Conservation (phyloP, 352 stramenopile genomes). For the Phytophthora brassicae region DNA sequence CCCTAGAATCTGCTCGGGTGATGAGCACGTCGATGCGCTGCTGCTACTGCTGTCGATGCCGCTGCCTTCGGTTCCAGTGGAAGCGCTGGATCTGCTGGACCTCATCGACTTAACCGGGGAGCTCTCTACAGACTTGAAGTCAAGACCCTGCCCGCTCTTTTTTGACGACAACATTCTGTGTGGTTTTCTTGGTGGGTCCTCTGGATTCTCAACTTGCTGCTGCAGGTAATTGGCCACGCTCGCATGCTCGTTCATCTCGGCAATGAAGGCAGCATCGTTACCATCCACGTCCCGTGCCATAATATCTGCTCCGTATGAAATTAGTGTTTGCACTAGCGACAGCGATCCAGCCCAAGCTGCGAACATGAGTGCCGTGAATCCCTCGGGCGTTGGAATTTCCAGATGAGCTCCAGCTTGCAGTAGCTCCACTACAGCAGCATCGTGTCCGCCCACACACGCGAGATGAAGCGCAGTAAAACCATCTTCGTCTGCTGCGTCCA, state of each 20-base stretch:
- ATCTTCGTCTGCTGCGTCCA: conserved; percentile 48
- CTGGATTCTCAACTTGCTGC: conserved; percentile 23
- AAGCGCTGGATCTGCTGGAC: conserved; percentile 30
- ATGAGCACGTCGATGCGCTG: conserved; percentile 34
- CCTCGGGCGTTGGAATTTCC: conserved; percentile 48
- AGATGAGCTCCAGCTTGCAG: conserved; percentile 43
- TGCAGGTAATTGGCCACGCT: conserved; percentile 47
- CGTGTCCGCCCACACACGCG: conserved; percentile 52
- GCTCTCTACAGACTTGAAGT: conserved; percentile 22
- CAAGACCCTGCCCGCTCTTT: conserved; percentile 22
- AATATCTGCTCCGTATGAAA: conserved; percentile 39
- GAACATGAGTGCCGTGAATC: conserved; percentile 63
- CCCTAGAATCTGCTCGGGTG: conserved; percentile 25
- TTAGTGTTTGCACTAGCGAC: conserved; percentile 39
- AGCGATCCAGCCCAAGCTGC: conserved; percentile 47
- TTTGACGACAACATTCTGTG: conserved; percentile 27
- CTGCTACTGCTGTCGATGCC: conserved; percentile 26
- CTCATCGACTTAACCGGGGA: conserved; percentile 24
- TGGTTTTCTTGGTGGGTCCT: conserved; percentile 18
- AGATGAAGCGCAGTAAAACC: conserved; percentile 67
- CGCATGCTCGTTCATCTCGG: conserved; percentile 50
- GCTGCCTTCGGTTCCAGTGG: conserved; percentile 19
- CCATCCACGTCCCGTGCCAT: conserved; percentile 47
- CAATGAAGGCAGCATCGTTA: conserved; percentile 54
- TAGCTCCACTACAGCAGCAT: conserved; percentile 45